Evolutionary conservation across 2,329 filamentous ascomycete species (phyloP).

Genomic region (Teratosphaeriaceae sp.): DNA sequence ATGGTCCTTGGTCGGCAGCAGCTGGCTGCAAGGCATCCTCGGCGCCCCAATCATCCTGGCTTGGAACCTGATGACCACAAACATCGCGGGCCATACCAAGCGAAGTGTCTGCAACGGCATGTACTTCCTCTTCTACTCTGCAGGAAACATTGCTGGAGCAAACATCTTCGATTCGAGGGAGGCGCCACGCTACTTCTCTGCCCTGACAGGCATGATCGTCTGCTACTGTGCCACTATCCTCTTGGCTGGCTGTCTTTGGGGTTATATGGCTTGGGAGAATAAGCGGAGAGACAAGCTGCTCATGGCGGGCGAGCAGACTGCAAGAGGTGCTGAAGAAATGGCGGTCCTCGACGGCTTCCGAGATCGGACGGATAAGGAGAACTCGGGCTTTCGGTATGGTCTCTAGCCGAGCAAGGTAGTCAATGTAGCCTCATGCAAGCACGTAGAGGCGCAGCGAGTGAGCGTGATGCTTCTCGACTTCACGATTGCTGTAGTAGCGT

Average conservation of each 20-base stretch:
- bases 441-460: too few relatives aligned
- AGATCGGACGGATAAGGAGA: constrained; percentile 9
- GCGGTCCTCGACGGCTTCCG: constrained; percentile 7
- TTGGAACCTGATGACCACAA: constrained; percentile 13
- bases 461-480: too few relatives aligned
- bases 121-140: constrained; percentile 55
- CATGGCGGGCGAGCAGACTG: constrained; percentile 1
- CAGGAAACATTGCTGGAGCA: constrained; percentile 61
- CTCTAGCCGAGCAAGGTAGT: too few relatives aligned
- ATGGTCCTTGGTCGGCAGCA: constrained; percentile 12
- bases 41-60: constrained; percentile 16
- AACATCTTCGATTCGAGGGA: constrained; percentile 53
- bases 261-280: constrained; percentile 8
- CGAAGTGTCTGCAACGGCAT: constrained; percentile 57
- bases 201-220: constrained; percentile 18
- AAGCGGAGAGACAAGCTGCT: constrained; percentile 1
- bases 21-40: constrained; percentile 17
- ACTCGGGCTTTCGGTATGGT: constrained; percentile 6
- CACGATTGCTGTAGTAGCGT: too few relatives aligned
- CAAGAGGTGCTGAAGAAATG: not conserved
- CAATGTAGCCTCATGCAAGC: too few relatives aligned
- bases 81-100: constrained; percentile 52
- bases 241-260: constrained; percentile 2
- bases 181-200: constrained; percentile 52
- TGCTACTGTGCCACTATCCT: constrained; percentile 8